Conservation (phyloP, 257 asterid genomes). For the Eucommia ulmoides region DNA sequence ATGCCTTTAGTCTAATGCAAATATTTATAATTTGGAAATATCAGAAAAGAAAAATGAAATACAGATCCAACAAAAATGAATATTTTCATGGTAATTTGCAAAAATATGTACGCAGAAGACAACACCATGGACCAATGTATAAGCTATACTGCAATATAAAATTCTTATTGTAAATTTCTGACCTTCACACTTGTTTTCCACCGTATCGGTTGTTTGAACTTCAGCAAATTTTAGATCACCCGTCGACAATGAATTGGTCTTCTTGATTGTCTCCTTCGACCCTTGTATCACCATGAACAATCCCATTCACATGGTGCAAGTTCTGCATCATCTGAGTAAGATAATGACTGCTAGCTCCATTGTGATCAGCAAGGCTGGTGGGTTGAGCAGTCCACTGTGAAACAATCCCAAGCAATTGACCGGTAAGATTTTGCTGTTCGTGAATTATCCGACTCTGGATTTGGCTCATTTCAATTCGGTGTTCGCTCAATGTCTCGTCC, state of each 20-base stretch:
- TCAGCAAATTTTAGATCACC: constrained; percentile 16
- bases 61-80: no score
- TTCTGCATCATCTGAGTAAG: constrained; percentile 93
- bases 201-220: not conserved
- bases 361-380: constrained; percentile 60
- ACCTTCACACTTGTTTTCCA: not conserved
- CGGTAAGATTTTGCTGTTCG: constrained; percentile 74
- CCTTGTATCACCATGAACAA: constrained; percentile 81
- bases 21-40: no score
- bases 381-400: constrained; percentile 87
- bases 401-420: constrained; percentile 75
- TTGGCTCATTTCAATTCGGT: constrained; percentile 74
- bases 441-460: constrained; percentile 73
- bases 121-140: not conserved
- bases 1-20: no score
- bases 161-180: not conserved
- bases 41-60: not conserved
- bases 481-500: constrained; percentile 61
- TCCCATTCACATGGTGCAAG: constrained; percentile 63
- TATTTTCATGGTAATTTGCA: no score
- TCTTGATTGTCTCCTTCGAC: constrained; percentile 87
- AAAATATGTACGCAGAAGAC: not conserved
- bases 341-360: constrained; percentile 70
- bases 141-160: not conserved
- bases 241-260: constrained; percentile 94